Base-by-base conservation (phyloP, 129 eudicot species). In the Flaveria trinervia region DNA sequence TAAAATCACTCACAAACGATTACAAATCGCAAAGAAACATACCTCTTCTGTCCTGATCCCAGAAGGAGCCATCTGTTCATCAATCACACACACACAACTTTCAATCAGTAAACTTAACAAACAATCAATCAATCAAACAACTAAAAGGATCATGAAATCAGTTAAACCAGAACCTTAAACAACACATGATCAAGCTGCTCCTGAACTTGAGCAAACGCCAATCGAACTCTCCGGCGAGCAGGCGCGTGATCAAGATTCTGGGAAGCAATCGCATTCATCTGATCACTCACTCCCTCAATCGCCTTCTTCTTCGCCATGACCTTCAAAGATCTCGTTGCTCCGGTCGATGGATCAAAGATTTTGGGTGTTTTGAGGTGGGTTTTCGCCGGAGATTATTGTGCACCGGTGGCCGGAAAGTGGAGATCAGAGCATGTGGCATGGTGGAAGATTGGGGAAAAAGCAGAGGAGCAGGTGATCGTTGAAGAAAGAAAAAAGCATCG, bases 41-140 rank as follows among this genome's bases (percentile, higher is more conserved):
- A 93, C 96, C 96, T 93, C 98, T 48, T 93, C 95, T 16, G 93
- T 85, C 83, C 95, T 90, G 88, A 93, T 90, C 68, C 84, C 98
- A 41, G 81, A 30, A 69, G 97, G 88, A 83, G 92, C 91, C 85
- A 84, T 78, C 96, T 92, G 50, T 12, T 8, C 67, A 71, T 64
- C 30, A 68, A 77, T 1, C 30, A 67, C 7, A 18, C 41, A 1
- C 65, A 66, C 18, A 55, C 18, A 69, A 51, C 54, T 46, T 7
- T 5, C 43, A 72, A 16, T 20, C 28, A 67, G 65, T 9, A 41
- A 26, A 46, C 4, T 0, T 1, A 25, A 26, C 33, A 64, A 44
- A n/a, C 10, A 26, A 2, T 2, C 30, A 62, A 30, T 20, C 18
- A 22, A 50, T 18, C 50, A 1, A 50, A 43, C 5, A 60, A 30